phyloP scores from a whole-genome alignment of 2,329 filamentous ascomycete species.

The Fusarium brachygibbosum region DNA sequence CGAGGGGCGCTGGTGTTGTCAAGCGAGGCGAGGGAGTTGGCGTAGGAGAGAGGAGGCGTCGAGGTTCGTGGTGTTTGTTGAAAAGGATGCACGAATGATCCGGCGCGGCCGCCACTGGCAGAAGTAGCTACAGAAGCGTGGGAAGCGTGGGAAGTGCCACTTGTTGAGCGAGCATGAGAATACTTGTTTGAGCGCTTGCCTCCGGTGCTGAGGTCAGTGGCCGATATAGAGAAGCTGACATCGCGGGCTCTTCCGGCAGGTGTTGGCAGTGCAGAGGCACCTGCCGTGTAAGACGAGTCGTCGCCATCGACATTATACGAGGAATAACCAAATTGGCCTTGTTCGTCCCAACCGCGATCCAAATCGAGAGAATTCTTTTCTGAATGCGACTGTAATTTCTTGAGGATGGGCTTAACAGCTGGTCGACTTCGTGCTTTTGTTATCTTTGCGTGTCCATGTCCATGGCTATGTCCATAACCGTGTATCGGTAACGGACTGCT shows the following conservation, averaged over 20 bases:
- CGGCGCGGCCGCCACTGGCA: constrained; percentile 64
- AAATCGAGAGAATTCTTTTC: constrained; percentile 74
- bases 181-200: constrained; percentile 57
- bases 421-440: constrained; percentile 63
- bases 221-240: constrained; percentile 62
- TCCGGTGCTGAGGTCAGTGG: constrained; percentile 51
- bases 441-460: constrained; percentile 48
- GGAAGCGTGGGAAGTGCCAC: constrained; percentile 69
- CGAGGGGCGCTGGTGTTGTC: constrained; percentile 58
- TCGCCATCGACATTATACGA: constrained; percentile 49
- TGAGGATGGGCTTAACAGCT: constrained; percentile 72
- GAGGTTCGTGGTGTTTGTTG: constrained; percentile 73
- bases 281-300: constrained; percentile 45
- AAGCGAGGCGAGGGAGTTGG: constrained; percentile 67
- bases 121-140: constrained; percentile 69
- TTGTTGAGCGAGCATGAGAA: constrained; percentile 70
- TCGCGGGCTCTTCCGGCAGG: constrained; percentile 53
- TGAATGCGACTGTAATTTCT: constrained; percentile 66
- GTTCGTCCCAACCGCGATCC: constrained; percentile 71
- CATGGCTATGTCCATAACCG: constrained; percentile 42
- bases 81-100: constrained; percentile 73
- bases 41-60: constrained; percentile 71
- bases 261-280: constrained; percentile 42
- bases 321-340: constrained; percentile 54
- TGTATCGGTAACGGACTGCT: constrained; percentile 43